Evolutionary conservation across 2,329 filamentous ascomycete genomes (phyloP).

Genomic region (Epichloe scottii): DNA sequence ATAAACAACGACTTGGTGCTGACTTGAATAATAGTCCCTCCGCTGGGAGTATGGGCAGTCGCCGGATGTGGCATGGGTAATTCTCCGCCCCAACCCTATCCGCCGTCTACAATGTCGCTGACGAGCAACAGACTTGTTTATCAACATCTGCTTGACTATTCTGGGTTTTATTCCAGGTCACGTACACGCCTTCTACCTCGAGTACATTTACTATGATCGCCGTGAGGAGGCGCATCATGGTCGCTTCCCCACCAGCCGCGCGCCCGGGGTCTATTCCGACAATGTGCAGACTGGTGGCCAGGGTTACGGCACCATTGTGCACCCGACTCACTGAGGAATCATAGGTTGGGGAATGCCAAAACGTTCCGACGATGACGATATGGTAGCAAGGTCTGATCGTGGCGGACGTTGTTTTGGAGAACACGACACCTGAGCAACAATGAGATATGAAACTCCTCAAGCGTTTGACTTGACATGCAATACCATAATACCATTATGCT

Average conservation of each 20-base stretch:
- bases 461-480: too few relatives aligned
- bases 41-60: conserved; percentile 49
- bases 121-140: conserved; percentile 39
- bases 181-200: conserved; percentile 68
- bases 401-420: background rate
- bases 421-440: background rate
- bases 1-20: conserved; percentile 7
- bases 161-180: conserved; percentile 67
- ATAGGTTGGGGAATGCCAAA: background rate
- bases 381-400: background rate
- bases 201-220: conserved; percentile 74
- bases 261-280: conserved; percentile 60
- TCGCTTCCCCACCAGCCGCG: conserved; percentile 36
- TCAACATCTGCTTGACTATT: conserved; percentile 55
- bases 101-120: conserved; percentile 2
- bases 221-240: conserved; percentile 50
- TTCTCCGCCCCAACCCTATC: conserved; percentile 8
- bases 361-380: too few relatives aligned
- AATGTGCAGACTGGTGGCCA: conserved; percentile 61
- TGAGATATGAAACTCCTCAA: background rate
- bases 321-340: conserved; percentile 12
- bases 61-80: conserved; percentile 48
- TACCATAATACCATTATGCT: too few relatives aligned
- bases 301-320: conserved; percentile 43
- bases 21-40: conserved; percentile 41